These are phyloP conservation scores for Hyaloscypha variabilis DNA, from an alignment of 495 filamentous ascomycete genomes.

Conservation along the genomic window DNA sequence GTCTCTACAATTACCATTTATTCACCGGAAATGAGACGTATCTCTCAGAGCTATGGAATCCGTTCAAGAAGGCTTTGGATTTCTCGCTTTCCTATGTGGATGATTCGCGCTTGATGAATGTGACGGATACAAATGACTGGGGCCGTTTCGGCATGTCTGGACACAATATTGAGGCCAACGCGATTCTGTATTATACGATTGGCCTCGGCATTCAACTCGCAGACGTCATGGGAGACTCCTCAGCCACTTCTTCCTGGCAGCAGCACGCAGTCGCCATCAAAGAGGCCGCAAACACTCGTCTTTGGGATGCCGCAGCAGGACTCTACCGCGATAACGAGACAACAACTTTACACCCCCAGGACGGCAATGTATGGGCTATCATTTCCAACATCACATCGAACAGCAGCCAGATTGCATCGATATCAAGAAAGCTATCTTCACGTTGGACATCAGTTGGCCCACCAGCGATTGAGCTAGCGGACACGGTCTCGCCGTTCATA, in stretches of 20 bases:
- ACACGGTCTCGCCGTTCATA: constrained; percentile 64
- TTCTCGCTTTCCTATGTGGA: too few species aligned
- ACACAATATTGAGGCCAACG: constrained; percentile 35
- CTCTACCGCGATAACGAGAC: constrained; percentile 60
- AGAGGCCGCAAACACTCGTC: constrained; percentile 47
- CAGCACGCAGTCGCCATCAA: constrained; percentile 43
- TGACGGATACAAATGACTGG: constrained; percentile 58
- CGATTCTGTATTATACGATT: constrained; percentile 45
- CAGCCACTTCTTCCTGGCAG: constrained; percentile 42
- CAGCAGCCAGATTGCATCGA: constrained; percentile 1
- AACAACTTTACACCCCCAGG: constrained; percentile 41
- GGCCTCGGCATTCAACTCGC: too few species aligned
- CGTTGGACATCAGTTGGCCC: too few species aligned
- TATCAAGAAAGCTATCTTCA: too few species aligned
- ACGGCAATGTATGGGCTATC: constrained; percentile 28
- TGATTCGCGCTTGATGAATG: constrained; percentile 56
- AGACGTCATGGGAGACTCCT: constrained; percentile 3
- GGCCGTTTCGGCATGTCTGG: constrained; percentile 19
- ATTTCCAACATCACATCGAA: constrained; percentile 33
- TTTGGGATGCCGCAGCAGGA: constrained; percentile 51
- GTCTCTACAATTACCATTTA: constrained; percentile 60
- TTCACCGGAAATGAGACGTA: constrained; percentile 58
- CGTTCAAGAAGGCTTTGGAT: too few species aligned
- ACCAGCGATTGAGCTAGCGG: too few species aligned
- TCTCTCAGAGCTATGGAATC: too few species aligned